Conservation (phyloP, 495 filamentous ascomycete species). For the Umbilicaria muhlenbergii region DNA sequence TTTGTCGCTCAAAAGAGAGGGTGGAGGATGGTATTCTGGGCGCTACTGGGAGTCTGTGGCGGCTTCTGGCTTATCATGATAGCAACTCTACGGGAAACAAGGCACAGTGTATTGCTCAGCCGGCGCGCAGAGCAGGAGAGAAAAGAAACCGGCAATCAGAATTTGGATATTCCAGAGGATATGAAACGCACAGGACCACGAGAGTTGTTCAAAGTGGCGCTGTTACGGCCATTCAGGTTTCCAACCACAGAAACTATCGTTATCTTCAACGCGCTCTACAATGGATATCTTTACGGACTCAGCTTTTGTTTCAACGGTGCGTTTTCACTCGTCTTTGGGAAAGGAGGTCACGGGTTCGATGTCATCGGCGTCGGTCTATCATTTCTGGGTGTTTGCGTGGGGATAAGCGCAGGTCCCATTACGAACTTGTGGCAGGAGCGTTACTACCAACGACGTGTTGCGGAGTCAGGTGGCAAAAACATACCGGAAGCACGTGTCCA, state of each 20-base stretch:
- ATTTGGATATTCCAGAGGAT: constrained; percentile 7
- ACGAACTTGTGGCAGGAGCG: constrained; percentile 28
- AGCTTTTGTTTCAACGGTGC: constrained; percentile 24
- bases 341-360: constrained; percentile 26
- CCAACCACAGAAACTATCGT: constrained; percentile 24
- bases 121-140: constrained; percentile 10
- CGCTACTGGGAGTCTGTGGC: constrained; percentile 29
- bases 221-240: constrained; percentile 21
- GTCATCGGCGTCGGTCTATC: constrained; percentile 20
- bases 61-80: constrained; percentile 25
- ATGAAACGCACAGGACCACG: constrained; percentile 10
- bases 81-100: constrained; percentile 27
- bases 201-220: constrained; percentile 16
- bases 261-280: constrained; percentile 21
- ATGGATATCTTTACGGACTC: constrained; percentile 24
- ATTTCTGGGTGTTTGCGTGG: constrained; percentile 28
- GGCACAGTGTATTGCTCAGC: constrained; percentile 19
- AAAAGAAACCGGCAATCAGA: constrained; percentile 3
- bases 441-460: constrained; percentile 15
- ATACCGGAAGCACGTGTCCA: constrained; percentile 24
- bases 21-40: constrained; percentile 30
- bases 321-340: constrained; percentile 29
- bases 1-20: constrained; percentile 23
- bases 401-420: constrained; percentile 25
- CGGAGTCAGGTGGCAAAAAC: constrained; percentile 11